Conservation (phyloP, 768 basidiomycete species). For the Scleroderma bovista region DNA sequence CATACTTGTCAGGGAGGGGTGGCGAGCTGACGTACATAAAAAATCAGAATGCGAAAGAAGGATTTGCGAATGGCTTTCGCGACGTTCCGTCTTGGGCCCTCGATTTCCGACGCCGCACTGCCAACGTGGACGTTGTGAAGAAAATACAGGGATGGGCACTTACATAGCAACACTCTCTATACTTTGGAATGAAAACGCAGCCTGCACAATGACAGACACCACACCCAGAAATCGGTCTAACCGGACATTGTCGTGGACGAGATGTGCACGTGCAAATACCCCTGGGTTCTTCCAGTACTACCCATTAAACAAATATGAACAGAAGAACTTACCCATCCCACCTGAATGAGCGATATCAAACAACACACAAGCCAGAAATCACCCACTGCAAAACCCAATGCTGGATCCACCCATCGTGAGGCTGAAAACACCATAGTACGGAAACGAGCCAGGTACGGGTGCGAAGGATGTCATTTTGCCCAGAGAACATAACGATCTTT, state of each 20-base stretch:
- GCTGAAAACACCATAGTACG: constrained; percentile 56
- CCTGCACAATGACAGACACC: constrained; percentile 40
- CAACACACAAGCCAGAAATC: constrained; percentile 5
- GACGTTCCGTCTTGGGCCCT: constrained; percentile 74
- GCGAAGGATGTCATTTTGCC: constrained; percentile 78
- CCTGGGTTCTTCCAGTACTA: constrained; percentile 76
- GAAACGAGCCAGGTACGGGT: constrained; percentile 73
- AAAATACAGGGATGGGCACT: constrained; percentile 21
- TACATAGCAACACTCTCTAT: constrained; percentile 71
- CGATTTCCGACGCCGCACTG: constrained; percentile 72
- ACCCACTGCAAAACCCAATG: constrained; percentile 57
- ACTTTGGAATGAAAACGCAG: constrained; percentile 73
- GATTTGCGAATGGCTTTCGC: constrained; percentile 70
- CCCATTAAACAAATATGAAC: constrained; percentile 12
- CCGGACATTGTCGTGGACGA: constrained; percentile 24
- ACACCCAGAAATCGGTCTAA: constrained; percentile 39
- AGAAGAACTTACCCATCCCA: constrained; percentile 30
- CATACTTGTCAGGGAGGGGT: neutral
- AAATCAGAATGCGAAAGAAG: constrained; percentile 73
- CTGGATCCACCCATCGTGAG: constrained; percentile 53
- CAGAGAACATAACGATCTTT: constrained; percentile 56
- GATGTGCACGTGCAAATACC: constrained; percentile 20
- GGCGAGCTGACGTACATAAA: constrained; percentile 47
- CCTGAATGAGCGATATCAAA: constrained; percentile 14
- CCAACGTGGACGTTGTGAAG: constrained; percentile 5